Evolutionary conservation across 1,284 basidiomycete genomes (phyloP).

Genomic region (Ustilago trichophora): DNA sequence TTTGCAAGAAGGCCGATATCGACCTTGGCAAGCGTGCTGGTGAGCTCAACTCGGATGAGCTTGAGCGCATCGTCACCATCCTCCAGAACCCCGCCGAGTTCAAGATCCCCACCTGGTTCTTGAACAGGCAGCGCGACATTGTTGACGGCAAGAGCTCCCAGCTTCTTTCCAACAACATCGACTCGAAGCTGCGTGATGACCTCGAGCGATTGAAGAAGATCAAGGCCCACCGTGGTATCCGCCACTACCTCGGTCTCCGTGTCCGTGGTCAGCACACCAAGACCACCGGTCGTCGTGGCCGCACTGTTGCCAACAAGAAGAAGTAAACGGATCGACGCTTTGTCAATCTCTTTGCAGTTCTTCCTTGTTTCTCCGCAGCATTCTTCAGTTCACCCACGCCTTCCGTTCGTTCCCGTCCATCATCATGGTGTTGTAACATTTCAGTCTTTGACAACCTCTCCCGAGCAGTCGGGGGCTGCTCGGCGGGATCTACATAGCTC

Average conservation of each 20-base stretch:
- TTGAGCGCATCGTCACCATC: conserved; percentile 98
- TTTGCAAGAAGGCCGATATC: conserved; percentile 99
- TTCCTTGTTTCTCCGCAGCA: conserved; percentile 32
- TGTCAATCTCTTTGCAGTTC: conserved; percentile 2
- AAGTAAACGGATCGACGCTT: conserved; percentile 55
- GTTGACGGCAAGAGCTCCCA: conserved; percentile 96
- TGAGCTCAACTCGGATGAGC: conserved; percentile 94
- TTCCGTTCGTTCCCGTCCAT: conserved; percentile 25
- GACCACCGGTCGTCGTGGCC: conserved; percentile 81
- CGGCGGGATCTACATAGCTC: conserved; percentile 15
- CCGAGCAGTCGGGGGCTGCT: conserved; percentile 30
- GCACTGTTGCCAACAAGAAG: conserved; percentile 66
- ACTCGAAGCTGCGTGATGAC: conserved; percentile 98
- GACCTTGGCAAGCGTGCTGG: conserved; percentile 97
- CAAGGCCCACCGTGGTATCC: conserved; percentile 94
- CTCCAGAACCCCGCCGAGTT: conserved; percentile 99
- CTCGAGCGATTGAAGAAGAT: conserved; percentile 99
- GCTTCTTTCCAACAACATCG: conserved; percentile 94
- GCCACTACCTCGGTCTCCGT: conserved; percentile 96
- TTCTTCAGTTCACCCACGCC: conserved; percentile 13
- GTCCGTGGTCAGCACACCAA: conserved; percentile 96
- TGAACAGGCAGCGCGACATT: conserved; percentile 99
- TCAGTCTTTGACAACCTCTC: conserved; percentile 15
- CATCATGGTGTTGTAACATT: conserved; percentile 46
- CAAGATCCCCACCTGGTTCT: conserved; percentile 99